These are phyloP conservation scores for Lachnellula willkommii DNA, from an alignment of 2,329 filamentous ascomycete genomes.

Conservation along the genomic window DNA sequence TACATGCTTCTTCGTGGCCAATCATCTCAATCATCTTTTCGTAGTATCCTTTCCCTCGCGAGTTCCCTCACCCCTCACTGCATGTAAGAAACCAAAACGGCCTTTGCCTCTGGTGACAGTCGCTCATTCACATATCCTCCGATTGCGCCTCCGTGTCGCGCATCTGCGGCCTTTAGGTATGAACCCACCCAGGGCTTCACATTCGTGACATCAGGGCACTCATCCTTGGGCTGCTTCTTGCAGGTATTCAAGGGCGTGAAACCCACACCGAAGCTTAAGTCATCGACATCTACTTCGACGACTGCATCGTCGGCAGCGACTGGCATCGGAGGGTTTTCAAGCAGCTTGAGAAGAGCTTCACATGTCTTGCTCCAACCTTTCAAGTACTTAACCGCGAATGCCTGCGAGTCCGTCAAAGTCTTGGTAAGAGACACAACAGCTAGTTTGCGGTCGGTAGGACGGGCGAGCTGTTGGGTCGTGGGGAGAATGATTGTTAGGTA, in stretches of 20 bases:
- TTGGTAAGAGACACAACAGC: conserved; percentile 92
- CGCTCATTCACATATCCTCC: conserved; percentile 66
- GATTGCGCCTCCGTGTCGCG: conserved; percentile 65
- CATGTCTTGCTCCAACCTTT: conserved; percentile 92
- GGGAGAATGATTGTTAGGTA: conserved; percentile 85
- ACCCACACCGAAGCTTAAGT: conserved; percentile 88
- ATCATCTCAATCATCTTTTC: conserved; percentile 11
- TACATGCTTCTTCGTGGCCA: background rate
- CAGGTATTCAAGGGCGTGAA: conserved; percentile 93
- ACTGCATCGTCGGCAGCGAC: conserved; percentile 70
- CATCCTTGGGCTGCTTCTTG: conserved; percentile 66
- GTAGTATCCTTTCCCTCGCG: conserved; percentile 6
- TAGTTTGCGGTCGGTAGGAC: conserved; percentile 85
- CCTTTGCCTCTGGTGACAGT: conserved; percentile 55
- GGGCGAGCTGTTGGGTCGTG: conserved; percentile 80
- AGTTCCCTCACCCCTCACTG: conserved; percentile 18
- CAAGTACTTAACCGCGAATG: conserved; percentile 74
- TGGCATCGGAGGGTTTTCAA: conserved; percentile 75
- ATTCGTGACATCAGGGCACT: conserved; percentile 78
- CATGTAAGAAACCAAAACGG: conserved; percentile 44
- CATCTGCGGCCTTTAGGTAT: conserved; percentile 67
- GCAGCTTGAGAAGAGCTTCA: conserved; percentile 78
- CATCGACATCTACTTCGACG: conserved; percentile 85
- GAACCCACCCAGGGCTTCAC: conserved; percentile 70
- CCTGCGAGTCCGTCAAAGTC: conserved; percentile 77